Evolutionary conservation across 2,329 filamentous ascomycete genomes (phyloP).

Genomic region (Xylaria arbuscula): DNA sequence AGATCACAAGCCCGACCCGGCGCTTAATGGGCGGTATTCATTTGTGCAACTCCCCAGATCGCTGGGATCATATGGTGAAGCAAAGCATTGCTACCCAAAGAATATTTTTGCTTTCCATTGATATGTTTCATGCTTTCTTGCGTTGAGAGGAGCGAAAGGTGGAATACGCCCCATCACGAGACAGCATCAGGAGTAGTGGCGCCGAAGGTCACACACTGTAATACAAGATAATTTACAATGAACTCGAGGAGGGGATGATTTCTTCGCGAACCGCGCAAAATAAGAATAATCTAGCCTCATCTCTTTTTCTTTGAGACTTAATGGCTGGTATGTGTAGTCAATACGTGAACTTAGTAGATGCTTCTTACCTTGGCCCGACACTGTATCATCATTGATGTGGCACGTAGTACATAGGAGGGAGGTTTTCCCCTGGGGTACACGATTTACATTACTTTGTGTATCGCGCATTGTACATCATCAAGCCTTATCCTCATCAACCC

Average conservation of each 20-base stretch:
- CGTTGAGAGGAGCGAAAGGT: background rate
- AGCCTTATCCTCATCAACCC: background rate
- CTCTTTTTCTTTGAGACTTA: background rate
- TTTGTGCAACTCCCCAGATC: constrained; percentile 25
- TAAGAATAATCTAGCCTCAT: background rate
- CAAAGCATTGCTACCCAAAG: constrained; percentile 2
- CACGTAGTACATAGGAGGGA: background rate
- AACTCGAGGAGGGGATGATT: background rate
- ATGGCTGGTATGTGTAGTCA: background rate
- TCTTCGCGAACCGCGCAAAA: constrained; percentile 6
- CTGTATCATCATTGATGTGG: too few species aligned
- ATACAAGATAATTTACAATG: background rate
- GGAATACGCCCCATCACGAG: background rate
- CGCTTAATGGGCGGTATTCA: constrained; percentile 34
- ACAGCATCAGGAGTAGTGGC: background rate
- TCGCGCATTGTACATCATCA: background rate
- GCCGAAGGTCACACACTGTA: background rate
- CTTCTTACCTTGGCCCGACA: too few species aligned
- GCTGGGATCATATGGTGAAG: constrained; percentile 5
- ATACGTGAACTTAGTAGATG: too few species aligned
- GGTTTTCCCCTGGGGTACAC: background rate
- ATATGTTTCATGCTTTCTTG: constrained; percentile 1
- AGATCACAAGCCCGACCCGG: constrained; percentile 21
- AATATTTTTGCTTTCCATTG: background rate
- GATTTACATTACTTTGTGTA: too few species aligned